Conservation (phyloP, 352 stramenopile species). For the Aphanomyces cochlioides region DNA sequence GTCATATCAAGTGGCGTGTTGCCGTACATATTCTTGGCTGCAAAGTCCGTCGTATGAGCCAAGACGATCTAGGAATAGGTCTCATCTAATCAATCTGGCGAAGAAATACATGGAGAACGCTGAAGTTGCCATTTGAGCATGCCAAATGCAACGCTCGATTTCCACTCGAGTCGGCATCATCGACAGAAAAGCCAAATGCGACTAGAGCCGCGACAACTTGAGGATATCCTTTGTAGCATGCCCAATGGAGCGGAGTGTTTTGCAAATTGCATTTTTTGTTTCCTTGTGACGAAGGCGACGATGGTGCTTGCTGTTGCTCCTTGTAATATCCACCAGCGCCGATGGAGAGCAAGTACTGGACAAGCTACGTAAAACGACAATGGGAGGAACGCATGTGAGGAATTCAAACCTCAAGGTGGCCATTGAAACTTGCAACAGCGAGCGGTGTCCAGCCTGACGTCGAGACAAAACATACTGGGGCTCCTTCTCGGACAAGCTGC, state of each 20-base stretch:
- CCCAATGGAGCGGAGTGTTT: conserved; percentile 82
- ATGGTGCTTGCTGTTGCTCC: conserved; percentile 27
- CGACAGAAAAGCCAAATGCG: conserved; percentile 57
- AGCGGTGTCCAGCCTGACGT: conserved; percentile 73
- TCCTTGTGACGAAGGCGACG: background rate
- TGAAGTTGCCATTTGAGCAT: conserved; percentile 57
- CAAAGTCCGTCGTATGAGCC: conserved; percentile 52
- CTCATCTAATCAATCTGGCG: background rate
- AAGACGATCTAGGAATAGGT: conserved; percentile 45
- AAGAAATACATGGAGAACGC: conserved; percentile 45
- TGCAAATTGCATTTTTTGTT: conserved; percentile 19
- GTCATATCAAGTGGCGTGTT: conserved; percentile 69
- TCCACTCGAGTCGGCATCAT: conserved; percentile 61
- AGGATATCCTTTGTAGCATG: conserved; percentile 75
- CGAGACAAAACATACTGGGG: conserved; percentile 62
- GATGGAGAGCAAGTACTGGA: conserved; percentile 65
- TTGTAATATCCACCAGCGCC: conserved; percentile 72
- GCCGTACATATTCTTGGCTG: conserved; percentile 66
- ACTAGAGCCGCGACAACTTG: conserved; percentile 65
- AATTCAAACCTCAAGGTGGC: conserved; percentile 50
- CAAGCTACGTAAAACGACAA: conserved; percentile 35
- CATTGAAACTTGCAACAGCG: conserved; percentile 58
- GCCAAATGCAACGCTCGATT: conserved; percentile 74
- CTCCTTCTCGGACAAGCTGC: conserved; percentile 44
- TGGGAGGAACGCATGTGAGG: background rate